Base-by-base conservation (phyloP, 345 rosid species). In the Reutealis trisperma region DNA sequence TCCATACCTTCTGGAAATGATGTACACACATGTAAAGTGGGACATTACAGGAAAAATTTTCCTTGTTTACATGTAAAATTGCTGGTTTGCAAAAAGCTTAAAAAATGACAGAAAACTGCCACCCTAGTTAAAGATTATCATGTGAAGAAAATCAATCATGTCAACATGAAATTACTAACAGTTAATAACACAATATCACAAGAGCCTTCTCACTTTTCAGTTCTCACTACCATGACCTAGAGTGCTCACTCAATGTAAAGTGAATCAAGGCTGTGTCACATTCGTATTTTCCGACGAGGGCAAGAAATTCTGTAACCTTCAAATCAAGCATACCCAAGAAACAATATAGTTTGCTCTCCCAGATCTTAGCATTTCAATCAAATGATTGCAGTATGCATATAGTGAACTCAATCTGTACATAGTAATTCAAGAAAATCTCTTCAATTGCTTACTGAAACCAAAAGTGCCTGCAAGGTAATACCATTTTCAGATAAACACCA, bases 391-490 rank as follows among this genome's bases (percentile, higher is more conserved):
- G 70, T 45, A 42, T 67, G 30, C n/a, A 67, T 67, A 16, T 10
- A 63, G 18, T 19, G 41, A 63, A 63, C 32, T 69, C 58, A 13
- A 37, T 37, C 14, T 68, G 61, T 52, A 63, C 27, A 71, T 22
- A 27, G 52, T 25, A 67, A 63, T 70, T 71, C 25, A 63, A 71
- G 52, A 30, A 71, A 63, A 45, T 77, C 54, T 65, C 76, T 49
- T 63, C 42, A 32, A 25, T 37, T 49, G 42, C 49, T 71, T 70
- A 63, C 14, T 37, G 42, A 22, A 37, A 24, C 34, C 70, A 67
- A 41, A 70, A 49, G 71, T 63, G 64, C 80, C 71, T 63, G 71
- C 65, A 77, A 70, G 30, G 34, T 25, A 63, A 70, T 64, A 71
- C 42, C 30, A 78, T 44, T 52, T 18, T 78, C 27, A 64, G 70